phyloP scores from a whole-genome alignment of 139 green algal species.

The Medakamo hakoo region DNA sequence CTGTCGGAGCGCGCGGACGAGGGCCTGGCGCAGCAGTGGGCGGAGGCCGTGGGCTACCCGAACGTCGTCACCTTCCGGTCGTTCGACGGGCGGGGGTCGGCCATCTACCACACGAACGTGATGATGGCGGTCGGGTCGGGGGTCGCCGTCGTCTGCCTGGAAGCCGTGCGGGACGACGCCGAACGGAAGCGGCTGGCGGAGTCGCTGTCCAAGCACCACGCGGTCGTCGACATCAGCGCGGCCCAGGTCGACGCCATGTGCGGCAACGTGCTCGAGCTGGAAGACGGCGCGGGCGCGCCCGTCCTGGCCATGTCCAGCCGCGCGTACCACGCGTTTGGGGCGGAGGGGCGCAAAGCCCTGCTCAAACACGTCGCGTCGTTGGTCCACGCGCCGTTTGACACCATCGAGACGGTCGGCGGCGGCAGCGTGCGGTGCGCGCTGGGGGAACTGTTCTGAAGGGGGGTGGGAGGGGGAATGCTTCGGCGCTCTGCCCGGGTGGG shows the following conservation, averaged over 20 bases:
- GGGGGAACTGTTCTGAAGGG: slow-evolving; percentile 67
- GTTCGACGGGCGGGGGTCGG: slow-evolving; percentile 27
- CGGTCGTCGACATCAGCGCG: slow-evolving; percentile 71
- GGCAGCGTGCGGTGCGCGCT: slow-evolving; percentile 82
- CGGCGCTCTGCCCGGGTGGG: too few relatives aligned
- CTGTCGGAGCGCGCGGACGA: slow-evolving; percentile 64
- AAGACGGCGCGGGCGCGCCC: slow-evolving; percentile 59
- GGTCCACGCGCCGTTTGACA: slow-evolving; percentile 76
- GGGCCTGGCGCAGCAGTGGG: slow-evolving; percentile 43
- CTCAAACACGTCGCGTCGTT: slow-evolving; percentile 54
- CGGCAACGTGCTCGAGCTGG: slow-evolving; percentile 85
- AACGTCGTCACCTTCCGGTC: slow-evolving; percentile 30
- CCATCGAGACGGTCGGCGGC: slow-evolving; percentile 76
- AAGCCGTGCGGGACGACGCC: slow-evolving; percentile 46
- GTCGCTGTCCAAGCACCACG: slow-evolving; percentile 28
- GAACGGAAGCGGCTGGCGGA: slow-evolving; percentile 50
- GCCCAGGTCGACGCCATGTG: slow-evolving; percentile 76
- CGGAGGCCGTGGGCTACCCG: slow-evolving; percentile 13
- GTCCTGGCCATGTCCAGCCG: slow-evolving; percentile 68
- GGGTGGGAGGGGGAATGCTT: neutral
- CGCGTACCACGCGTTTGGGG: slow-evolving; percentile 75
- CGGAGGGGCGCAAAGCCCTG: slow-evolving; percentile 47
- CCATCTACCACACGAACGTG: slow-evolving; percentile 95
- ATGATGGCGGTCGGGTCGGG: slow-evolving; percentile 85
- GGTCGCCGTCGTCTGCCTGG: slow-evolving; percentile 78